These are phyloP conservation scores for Xerocomus brunneocitrinus DNA, from an alignment of 768 basidiomycete genomes.

Conservation along the genomic window DNA sequence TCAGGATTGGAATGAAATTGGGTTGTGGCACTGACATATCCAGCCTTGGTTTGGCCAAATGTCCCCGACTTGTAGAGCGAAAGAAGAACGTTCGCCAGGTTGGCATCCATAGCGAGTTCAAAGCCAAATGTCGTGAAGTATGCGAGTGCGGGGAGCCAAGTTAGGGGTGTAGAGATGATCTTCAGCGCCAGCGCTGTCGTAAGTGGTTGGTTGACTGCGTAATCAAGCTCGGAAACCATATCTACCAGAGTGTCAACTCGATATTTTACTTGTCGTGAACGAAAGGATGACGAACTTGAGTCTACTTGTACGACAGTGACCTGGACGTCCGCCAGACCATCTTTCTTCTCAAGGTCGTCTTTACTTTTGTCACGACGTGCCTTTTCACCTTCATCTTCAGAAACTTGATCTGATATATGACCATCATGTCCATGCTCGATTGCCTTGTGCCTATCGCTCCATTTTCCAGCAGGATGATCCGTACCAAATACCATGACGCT, in stretches of 20 bases:
- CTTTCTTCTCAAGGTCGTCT: slow-evolving; percentile 25
- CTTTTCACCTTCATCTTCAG: slow-evolving; percentile 20
- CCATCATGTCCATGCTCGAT: slow-evolving; percentile 17
- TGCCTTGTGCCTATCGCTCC: slow-evolving; percentile 43
- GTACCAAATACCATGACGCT: slow-evolving; percentile 43
- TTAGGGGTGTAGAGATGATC: slow-evolving; percentile 40
- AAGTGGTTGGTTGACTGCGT: slow-evolving; percentile 43
- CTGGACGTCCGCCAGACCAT: slow-evolving; percentile 9
- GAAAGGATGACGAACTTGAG: neutral
- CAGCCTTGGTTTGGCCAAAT: slow-evolving; percentile 48
- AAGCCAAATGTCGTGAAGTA: slow-evolving; percentile 56
- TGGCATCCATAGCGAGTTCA: slow-evolving; percentile 54
- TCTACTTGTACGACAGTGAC: slow-evolving; percentile 6
- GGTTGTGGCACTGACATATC: slow-evolving; percentile 40
- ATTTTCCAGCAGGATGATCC: slow-evolving; percentile 52
- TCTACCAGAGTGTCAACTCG: slow-evolving; percentile 5
- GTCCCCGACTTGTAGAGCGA: slow-evolving; percentile 32
- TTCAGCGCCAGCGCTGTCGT: slow-evolving; percentile 30
- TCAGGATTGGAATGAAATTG: slow-evolving; percentile 11
- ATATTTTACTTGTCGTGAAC: neutral
- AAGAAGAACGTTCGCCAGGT: slow-evolving; percentile 44
- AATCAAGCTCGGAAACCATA: slow-evolving; percentile 35
- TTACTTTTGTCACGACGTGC: slow-evolving; percentile 19
- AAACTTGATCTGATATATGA: neutral
- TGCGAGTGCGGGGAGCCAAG: slow-evolving; percentile 51